These are phyloP conservation scores for Ustilago sp. DNA, from an alignment of 1,284 basidiomycete genomes.

Conservation along the genomic window DNA sequence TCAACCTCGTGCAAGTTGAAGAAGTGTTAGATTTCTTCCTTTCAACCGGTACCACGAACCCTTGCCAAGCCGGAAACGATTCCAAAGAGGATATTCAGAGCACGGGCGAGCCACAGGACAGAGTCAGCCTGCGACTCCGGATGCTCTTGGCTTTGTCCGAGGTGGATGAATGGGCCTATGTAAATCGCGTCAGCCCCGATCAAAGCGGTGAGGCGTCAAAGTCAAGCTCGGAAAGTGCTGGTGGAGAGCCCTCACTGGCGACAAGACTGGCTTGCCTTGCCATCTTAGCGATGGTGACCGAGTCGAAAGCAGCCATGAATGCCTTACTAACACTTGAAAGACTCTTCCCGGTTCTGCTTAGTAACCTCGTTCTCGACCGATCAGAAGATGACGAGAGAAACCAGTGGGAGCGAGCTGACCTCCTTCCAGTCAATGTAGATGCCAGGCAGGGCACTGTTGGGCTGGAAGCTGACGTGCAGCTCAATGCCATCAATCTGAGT, in stretches of 20 bases:
- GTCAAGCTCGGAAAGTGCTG: not conserved
- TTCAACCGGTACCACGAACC: not conserved
- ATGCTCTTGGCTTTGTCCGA: conserved; percentile 34
- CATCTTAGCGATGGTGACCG: conserved; percentile 34
- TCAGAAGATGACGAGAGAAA: conserved; percentile 28
- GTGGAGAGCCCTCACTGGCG: conserved; percentile 33
- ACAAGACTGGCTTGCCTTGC: conserved; percentile 41
- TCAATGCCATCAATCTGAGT: conserved; percentile 34
- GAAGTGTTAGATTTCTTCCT: conserved; percentile 70
- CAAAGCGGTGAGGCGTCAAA: not conserved
- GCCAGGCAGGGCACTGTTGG: conserved; percentile 2
- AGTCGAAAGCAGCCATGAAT: conserved; percentile 7
- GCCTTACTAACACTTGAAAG: conserved; percentile 28
- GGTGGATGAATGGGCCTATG: conserved; percentile 36
- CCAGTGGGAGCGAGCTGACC: conserved; percentile 32
- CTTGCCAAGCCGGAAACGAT: not conserved
- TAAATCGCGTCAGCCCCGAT: not conserved
- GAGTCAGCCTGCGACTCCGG: conserved; percentile 28
- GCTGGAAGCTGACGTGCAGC: conserved; percentile 21
- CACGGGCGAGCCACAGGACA: conserved; percentile 8
- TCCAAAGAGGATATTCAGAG: not conserved
- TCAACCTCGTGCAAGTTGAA: conserved; percentile 86
- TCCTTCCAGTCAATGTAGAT: conserved; percentile 2
- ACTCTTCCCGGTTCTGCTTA: conserved; percentile 26
- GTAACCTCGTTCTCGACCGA: conserved; percentile 26